Percentiles rank a stretch among this genome's conserved stretches.
phyloP scores from a whole-genome alignment of 208 protist species.

The Entamoeba moshkovskii region DNA sequence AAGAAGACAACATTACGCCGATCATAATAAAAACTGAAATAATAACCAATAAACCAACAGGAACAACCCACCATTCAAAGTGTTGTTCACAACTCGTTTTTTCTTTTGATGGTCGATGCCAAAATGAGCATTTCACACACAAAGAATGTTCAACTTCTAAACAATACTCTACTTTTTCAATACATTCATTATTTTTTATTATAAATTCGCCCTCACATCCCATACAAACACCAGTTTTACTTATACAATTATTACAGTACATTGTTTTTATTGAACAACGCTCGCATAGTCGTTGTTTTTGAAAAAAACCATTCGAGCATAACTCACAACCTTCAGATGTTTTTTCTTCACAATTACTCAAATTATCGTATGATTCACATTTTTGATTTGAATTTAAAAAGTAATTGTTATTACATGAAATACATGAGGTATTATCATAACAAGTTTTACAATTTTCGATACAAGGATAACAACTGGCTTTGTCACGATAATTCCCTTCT shows the following conservation, averaged over 20 bases:
- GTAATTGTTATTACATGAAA: background rate
- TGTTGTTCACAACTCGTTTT: background rate
- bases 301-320: background rate
- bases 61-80: background rate
- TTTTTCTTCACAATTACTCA: background rate
- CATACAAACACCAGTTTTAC: background rate
- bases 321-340: background rate
- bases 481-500: too few relatives aligned
- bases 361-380: background rate
- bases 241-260: background rate
- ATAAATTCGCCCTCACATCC: background rate
- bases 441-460: too few relatives aligned
- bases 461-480: too few relatives aligned
- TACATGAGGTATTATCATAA: background rate
- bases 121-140: background rate
- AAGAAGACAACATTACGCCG: background rate
- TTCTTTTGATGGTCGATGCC: background rate
- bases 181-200: background rate
- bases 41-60: background rate
- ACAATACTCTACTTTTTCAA: background rate
- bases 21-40: background rate
- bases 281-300: background rate
- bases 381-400: background rate
- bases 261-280: background rate
- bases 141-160: background rate